Conservation (phyloP, 1,284 basidiomycete species). For the Moniliophthora roreri region DNA sequence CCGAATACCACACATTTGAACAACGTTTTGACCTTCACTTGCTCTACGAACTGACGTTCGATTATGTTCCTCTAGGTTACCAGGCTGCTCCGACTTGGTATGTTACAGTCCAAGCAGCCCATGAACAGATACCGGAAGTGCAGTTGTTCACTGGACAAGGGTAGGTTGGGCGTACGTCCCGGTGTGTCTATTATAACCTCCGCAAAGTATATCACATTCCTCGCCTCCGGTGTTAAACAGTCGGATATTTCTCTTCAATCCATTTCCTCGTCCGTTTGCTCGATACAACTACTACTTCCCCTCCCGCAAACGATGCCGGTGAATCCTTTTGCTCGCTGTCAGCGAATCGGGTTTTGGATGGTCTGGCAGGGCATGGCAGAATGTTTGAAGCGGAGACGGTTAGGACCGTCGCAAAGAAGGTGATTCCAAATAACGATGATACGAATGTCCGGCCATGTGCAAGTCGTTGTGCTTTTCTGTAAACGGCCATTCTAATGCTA, state of each 20-base stretch:
- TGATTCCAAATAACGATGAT: conserved; percentile 75
- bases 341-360: conserved; percentile 52
- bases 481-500: conserved; percentile 48
- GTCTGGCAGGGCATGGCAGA: conserved; percentile 72
- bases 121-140: too few relatives aligned
- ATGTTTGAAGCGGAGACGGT: conserved; percentile 81
- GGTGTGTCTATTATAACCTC: too few relatives aligned
- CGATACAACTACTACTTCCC: conserved; percentile 23
- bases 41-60: too few relatives aligned
- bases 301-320: conserved; percentile 5
- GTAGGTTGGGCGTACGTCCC: too few relatives aligned
- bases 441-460: conserved; percentile 72
- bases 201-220: too few relatives aligned
- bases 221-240: conserved; percentile 6
- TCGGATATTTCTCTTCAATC: conserved; percentile 72
- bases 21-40: too few relatives aligned
- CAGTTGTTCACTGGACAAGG: too few relatives aligned
- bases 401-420: conserved; percentile 71
- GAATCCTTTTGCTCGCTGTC: conserved; percentile 40
- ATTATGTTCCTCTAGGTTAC: too few relatives aligned
- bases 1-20: too few relatives aligned
- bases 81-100: too few relatives aligned
- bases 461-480: conserved; percentile 57
- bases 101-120: too few relatives aligned
- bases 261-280: conserved; percentile 61